Conservation (phyloP, 768 basidiomycete species). For the Naganishia friedmannii region DNA sequence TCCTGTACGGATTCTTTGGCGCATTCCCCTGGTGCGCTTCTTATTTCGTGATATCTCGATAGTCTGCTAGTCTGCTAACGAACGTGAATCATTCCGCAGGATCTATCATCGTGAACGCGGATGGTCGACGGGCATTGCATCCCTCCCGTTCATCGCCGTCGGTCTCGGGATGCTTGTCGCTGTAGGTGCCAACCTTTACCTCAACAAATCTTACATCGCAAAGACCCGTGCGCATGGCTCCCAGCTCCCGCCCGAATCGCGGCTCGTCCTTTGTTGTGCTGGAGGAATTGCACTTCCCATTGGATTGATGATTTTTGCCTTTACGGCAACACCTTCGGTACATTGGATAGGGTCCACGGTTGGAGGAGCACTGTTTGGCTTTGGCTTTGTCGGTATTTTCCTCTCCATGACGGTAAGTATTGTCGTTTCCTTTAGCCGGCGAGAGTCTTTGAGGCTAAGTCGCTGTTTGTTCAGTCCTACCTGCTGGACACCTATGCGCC, state of each 20-base stretch:
- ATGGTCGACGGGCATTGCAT: conserved; percentile 57
- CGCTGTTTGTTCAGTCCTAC: conserved; percentile 37
- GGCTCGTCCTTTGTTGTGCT: conserved; percentile 56
- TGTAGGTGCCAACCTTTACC: conserved; percentile 55
- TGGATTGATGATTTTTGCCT: conserved; percentile 69
- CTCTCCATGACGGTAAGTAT: conserved; percentile 1
- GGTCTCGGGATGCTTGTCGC: conserved; percentile 62
- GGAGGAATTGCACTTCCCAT: conserved; percentile 58
- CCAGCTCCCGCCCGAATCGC: conserved; percentile 60
- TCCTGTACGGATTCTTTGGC: conserved; percentile 16
- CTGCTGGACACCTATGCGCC: conserved; percentile 42
- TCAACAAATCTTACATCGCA: conserved; percentile 60
- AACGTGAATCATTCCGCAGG: neutral
- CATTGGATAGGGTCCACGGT: conserved; percentile 72
- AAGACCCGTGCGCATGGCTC: conserved; percentile 51
- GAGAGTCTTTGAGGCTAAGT: conserved; percentile 65
- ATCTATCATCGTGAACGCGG: conserved; percentile 23
- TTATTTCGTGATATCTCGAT: neutral
- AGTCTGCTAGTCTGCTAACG: neutral
- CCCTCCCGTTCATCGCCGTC: conserved; percentile 66
- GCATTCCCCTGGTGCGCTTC: conserved; percentile 16
- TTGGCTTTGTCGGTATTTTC: conserved; percentile 13
- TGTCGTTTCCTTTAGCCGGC: conserved; percentile 19
- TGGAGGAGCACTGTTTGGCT: conserved; percentile 56
- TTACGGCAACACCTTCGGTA: conserved; percentile 61